Evolutionary conservation across 2,329 filamentous ascomycete species (phyloP), one percentile per base, ranked within the genome.

Genomic region (Venturia asperata): DNA sequence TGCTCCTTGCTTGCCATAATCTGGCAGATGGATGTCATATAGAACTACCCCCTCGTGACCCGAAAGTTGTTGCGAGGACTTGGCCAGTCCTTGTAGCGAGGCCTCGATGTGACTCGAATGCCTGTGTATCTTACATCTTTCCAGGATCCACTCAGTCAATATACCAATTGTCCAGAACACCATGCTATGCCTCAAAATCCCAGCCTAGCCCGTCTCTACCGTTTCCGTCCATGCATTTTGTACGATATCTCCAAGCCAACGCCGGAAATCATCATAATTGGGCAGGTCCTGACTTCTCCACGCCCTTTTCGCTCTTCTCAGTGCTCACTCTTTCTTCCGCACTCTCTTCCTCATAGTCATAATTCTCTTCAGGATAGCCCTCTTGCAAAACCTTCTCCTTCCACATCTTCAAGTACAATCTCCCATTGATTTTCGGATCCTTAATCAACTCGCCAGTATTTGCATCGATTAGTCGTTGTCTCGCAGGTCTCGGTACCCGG

Each of bases 401-500:
- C 64, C 64, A 66, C n/a, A n/a, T 1, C 61, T 21, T 34, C 60
- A 66, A 37, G 65, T 55, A 66, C 45, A 64, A 64, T 19, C 47
- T 63, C 39, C 47, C 63, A 34, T 39, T 27, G 19, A 37, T 37
- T 24, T 55, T 52, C 13, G n/a, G 41, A 47, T 63, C 62, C 62
- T 49, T 45, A n/a, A 41, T 64, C 49, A 30, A 3, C 43, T 66
- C 49, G 17, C 39, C 60, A 17, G 34, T 65, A 56, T 52, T n/a
- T 24, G 15, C 5, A 37, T 58, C 52, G n/a, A 58, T 11, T 17
- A 58, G 52, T n/a, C 15, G 52, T 58, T 58, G 10, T 63, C 24
- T 39, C 13, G 61, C 19, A 39, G 61, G 61, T 45, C 24, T 49
- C 17, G 34, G 42, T 65, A 91, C 79, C 67, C 82, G 82, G 62